Evolutionary conservation across 495 filamentous ascomycete genomes (phyloP), one percentile per base, ranked within the genome.

Genomic region (Penicillium silybi): DNA sequence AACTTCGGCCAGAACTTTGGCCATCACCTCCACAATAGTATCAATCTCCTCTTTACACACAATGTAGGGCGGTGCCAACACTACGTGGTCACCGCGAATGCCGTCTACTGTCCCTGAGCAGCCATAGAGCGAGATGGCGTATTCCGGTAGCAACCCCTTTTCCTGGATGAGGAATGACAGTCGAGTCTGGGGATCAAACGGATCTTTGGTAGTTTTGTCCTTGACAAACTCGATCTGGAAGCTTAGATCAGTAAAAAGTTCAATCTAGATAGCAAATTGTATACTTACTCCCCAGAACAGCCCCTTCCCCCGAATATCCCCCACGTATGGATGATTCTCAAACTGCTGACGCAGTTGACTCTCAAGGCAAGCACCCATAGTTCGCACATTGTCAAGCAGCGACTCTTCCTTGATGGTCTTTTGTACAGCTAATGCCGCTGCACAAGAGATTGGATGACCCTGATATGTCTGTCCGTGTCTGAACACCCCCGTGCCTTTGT

Each of bases 61-160:
- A 50, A 80, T 91, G 66, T 86, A 95, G 1, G 89, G 77, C 3
- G 91, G 90, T 18, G 86, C 79, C 48, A 96, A 56, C 27, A 95
- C 70, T 13, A 92, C 67, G 70, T 91, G 86, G 59, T 96, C 91
- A 1, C 89, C 90, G 3, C 58, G 66, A 25, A 77, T 62, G 0
- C 88, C 87, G 60, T 90, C 86, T 1, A 75, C 80, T 0, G 84
- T 84, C 4, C 89, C 90, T 2, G 74, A 63, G 5, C 84, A 83
- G 18, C 84, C 84, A 63, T 93, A 95, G 16, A 95, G 58, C 0
- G 77, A 81, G 52, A 95, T 79, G 17, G 75, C 76, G 52, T 84
- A 80, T 11, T 79, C 67, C 0, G 71, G 52, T 0, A 63, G 54
- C 26, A 86, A 57, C 0, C 75, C 83, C 8, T 70, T 73, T 48